A percentile compares a stretch with the other conserved stretches of the same genome.
phyloP scores from a whole-genome alignment of 257 asterid genomes.

The Penstemon davidsonii region DNA sequence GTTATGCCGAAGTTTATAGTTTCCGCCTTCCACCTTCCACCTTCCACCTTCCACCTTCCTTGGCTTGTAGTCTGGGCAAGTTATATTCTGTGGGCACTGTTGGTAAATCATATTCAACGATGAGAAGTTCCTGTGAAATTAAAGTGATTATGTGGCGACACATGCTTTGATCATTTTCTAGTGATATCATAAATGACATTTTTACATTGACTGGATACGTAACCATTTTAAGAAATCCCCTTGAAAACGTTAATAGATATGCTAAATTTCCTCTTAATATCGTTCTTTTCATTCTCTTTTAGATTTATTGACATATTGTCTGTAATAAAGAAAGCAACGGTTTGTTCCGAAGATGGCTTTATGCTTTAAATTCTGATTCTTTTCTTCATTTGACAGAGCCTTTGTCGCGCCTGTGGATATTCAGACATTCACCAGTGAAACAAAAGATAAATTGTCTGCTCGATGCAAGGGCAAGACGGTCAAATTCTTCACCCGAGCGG shows the following conservation, averaged over 20 bases:
- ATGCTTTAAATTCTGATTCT: neutral
- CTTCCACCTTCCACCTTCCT: neutral
- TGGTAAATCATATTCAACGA: conserved; percentile 10
- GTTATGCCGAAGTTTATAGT: neutral
- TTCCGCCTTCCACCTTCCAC: neutral
- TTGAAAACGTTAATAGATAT: neutral
- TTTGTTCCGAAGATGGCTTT: neutral
- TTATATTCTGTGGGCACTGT: conserved; percentile 13
- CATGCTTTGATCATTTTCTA: conserved; percentile 13
- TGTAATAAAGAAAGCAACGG: neutral
- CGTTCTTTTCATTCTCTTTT: conserved; percentile 18
- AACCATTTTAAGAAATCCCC: conserved; percentile 20
- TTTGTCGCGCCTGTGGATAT: conserved; percentile 89
- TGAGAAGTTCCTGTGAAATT: neutral
- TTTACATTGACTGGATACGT: conserved; percentile 13
- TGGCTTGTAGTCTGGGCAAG: neutral
- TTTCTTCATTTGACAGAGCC: conserved; percentile 58
- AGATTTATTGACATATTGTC: conserved; percentile 1
- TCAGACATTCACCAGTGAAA: conserved; percentile 70
- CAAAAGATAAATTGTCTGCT: conserved; percentile 60
- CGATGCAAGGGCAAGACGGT: conserved; percentile 68
- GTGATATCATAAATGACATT: conserved; percentile 7
- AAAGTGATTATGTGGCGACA: conserved; percentile 1
- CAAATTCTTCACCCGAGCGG: conserved; percentile 73
- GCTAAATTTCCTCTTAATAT: neutral